Percentiles rank a stretch among this genome's conserved stretches.
Evolutionary conservation across 2,329 filamentous ascomycete genomes (phyloP).

Genomic region (Rosellinia necatrix): DNA sequence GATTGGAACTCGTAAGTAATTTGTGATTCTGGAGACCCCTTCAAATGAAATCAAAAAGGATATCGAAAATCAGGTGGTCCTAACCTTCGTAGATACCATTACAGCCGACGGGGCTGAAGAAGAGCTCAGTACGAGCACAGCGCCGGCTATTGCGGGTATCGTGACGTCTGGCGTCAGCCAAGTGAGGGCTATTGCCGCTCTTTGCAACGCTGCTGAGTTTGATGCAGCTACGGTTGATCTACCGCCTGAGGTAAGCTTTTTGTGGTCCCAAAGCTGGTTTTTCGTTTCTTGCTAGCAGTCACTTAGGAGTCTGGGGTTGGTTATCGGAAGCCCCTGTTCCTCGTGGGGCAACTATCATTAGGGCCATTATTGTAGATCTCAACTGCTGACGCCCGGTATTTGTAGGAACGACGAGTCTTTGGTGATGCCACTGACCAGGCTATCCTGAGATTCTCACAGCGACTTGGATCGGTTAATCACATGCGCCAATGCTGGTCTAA

Average conservation of each 20-base stretch:
- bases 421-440: constrained; percentile 80
- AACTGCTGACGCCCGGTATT: background rate
- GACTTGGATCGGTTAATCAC: constrained; percentile 62
- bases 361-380: background rate
- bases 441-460: constrained; percentile 72
- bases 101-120: constrained; percentile 57
- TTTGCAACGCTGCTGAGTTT: constrained; percentile 79
- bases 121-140: constrained; percentile 39
- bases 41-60: too few relatives aligned
- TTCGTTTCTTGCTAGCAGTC: too few relatives aligned
- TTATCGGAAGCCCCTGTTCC: too few relatives aligned
- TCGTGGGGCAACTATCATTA: too few relatives aligned
- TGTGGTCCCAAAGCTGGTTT: too few relatives aligned
- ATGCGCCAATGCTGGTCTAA: constrained; percentile 67
- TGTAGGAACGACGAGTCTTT: constrained; percentile 62
- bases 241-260: constrained; percentile 55
- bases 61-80: too few relatives aligned
- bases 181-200: constrained; percentile 63
- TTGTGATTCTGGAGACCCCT: too few relatives aligned
- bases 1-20: constrained; percentile 50
- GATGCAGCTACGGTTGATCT: constrained; percentile 66
- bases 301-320: too few relatives aligned
- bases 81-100: constrained; percentile 44
- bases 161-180: constrained; percentile 56
- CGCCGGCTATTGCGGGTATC: constrained; percentile 33